Conservation (phyloP, 148 eudicot species). For the Vaccinium darrowii region DNA sequence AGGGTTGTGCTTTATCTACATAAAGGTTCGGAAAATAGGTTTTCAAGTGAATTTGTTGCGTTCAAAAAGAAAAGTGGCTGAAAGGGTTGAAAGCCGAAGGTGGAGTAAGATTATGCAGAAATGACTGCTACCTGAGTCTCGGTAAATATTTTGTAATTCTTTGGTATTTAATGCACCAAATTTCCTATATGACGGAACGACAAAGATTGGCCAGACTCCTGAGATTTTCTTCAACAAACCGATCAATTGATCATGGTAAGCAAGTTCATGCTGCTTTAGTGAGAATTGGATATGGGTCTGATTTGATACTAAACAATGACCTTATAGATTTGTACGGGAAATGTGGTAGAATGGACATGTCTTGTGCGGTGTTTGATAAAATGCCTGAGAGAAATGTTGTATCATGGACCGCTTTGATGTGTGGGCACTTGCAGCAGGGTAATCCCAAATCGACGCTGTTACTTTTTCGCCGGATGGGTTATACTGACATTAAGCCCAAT, state of each 20-base stretch:
- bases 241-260: conserved; percentile 7
- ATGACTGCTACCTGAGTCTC: not conserved
- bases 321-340: conserved; percentile 7
- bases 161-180: not conserved
- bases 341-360: conserved; percentile 33
- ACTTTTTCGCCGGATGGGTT: conserved; percentile 44
- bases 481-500: conserved; percentile 55
- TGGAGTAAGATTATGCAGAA: not conserved
- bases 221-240: conserved; percentile 35
- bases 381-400: conserved; percentile 56
- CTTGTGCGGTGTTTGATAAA: conserved; percentile 50
- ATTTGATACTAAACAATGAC: conserved; percentile 37
- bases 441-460: conserved; percentile 41
- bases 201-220: conserved; percentile 38
- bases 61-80: too few relatives aligned
- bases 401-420: conserved; percentile 54
- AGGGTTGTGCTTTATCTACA: not conserved
- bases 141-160: not conserved
- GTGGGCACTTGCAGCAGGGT: conserved; percentile 54
- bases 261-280: conserved; percentile 7
- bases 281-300: conserved; percentile 5
- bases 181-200: conserved; percentile 31
- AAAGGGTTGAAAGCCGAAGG: not conserved
- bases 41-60: not conserved
- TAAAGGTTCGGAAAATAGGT: not conserved